phyloP scores from a whole-genome alignment of 192 early-diverging fungal species.

The Globomyces pollinis-pini region DNA sequence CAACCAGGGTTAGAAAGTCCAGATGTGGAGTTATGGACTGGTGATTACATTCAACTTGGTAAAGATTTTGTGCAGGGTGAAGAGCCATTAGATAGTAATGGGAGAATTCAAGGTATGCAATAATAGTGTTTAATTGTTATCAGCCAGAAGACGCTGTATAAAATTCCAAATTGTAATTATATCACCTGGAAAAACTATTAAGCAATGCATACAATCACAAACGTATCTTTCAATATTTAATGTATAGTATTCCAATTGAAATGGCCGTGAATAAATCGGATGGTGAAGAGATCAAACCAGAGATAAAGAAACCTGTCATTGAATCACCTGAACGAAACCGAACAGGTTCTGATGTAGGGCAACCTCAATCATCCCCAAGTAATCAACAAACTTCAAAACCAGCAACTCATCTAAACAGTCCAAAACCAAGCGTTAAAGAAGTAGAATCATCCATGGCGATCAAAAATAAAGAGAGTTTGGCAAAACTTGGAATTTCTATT shows the following conservation, averaged over 20 bases:
- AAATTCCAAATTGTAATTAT: constrained; percentile 32
- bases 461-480: too few species aligned
- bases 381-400: too few species aligned
- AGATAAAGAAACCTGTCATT: not conserved
- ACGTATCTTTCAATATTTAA: not conserved
- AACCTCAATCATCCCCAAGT: too few species aligned
- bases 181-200: not conserved
- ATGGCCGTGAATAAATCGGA: not conserved
- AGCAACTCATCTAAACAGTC: too few species aligned
- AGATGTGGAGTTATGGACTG: constrained; percentile 18
- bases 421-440: too few species aligned
- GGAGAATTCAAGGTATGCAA: constrained; percentile 18
- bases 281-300: not conserved
- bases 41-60: constrained; percentile 39
- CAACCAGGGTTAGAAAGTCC: constrained; percentile 17
- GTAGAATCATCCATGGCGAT: too few species aligned
- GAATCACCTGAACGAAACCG: not conserved
- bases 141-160: constrained; percentile 23
- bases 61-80: constrained; percentile 33
- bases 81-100: constrained; percentile 9
- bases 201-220: constrained; percentile 1
- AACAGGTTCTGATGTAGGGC: too few species aligned
- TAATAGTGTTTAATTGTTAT: not conserved
- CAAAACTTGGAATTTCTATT: too few species aligned
- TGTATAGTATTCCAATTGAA: constrained; percentile 9